A percentile compares a stretch with the other conserved stretches of the same genome.
Evolutionary conservation across 2,329 filamentous ascomycete genomes (phyloP).

Genomic region (Zopfia rhizophila): DNA sequence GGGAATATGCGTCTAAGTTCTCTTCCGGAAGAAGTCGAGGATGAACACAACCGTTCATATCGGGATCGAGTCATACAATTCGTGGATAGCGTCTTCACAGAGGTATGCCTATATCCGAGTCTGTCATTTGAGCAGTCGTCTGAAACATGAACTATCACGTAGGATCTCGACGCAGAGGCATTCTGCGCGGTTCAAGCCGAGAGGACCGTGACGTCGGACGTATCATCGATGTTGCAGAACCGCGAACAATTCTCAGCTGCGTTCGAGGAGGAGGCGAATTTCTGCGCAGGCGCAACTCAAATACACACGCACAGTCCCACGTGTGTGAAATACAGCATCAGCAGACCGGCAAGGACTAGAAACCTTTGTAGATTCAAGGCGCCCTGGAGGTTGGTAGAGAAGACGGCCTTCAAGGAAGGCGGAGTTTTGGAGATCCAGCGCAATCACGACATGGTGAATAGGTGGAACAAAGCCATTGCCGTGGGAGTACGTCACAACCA

Average conservation of each 20-base stretch:
- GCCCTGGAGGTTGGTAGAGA: constrained; percentile 5
- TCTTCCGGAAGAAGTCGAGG: background rate
- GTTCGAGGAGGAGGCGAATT: constrained; percentile 6
- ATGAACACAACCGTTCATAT: background rate
- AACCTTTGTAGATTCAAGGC: constrained; percentile 8
- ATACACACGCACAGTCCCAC: constrained; percentile 7
- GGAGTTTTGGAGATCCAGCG: constrained; percentile 6
- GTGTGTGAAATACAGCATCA: constrained; percentile 6
- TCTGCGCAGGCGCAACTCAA: constrained; percentile 1
- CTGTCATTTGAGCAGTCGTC: too few species aligned
- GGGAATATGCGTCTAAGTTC: background rate
- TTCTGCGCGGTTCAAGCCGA: constrained; percentile 2
- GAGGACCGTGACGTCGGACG: constrained; percentile 1
- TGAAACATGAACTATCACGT: background rate
- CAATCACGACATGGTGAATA: constrained; percentile 5
- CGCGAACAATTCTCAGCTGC: constrained; percentile 2
- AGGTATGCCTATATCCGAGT: constrained; percentile 5
- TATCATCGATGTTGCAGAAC: constrained; percentile 5
- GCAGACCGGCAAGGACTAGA: background rate
- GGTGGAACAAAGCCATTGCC: constrained; percentile 6
- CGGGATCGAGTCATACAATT: constrained; percentile 2
- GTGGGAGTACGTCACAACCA: constrained; percentile 6
- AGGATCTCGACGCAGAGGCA: constrained; percentile 7
- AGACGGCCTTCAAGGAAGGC: constrained; percentile 1
- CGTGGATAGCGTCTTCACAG: constrained; percentile 6